Conservation (phyloP, 2,329 filamentous ascomycete species). For the Claviceps capensis region DNA sequence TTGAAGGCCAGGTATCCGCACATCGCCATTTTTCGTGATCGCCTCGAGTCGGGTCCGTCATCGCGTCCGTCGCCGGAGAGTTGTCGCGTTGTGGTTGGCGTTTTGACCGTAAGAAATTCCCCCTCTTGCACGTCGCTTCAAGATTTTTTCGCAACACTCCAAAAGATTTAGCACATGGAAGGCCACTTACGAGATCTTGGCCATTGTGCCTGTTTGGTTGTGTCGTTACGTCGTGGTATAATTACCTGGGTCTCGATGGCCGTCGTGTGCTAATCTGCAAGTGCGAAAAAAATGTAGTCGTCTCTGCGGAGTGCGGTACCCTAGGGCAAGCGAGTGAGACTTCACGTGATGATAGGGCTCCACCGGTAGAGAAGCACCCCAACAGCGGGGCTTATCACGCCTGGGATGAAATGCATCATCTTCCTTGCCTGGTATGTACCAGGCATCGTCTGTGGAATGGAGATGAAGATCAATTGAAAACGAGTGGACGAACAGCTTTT, state of each 20-base stretch:
- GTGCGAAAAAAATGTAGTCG: conserved; percentile 18
- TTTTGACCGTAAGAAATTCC: conserved; percentile 1
- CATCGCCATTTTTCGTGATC: neutral
- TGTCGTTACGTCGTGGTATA: conserved; percentile 26
- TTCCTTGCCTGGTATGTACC: no score
- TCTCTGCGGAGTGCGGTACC: conserved; percentile 28
- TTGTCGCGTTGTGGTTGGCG: neutral
- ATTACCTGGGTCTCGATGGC: conserved; percentile 23
- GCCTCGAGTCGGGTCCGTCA: conserved; percentile 3
- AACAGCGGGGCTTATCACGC: no score
- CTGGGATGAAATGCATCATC: no score
- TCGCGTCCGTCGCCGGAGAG: neutral
- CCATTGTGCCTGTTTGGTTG: conserved; percentile 42
- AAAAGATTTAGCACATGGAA: conserved; percentile 9
- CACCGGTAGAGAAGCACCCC: conserved; percentile 8
- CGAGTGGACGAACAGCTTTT: no score
- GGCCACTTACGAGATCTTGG: conserved; percentile 46
- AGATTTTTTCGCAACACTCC: conserved; percentile 3
- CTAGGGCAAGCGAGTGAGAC: conserved; percentile 20
- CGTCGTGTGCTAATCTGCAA: conserved; percentile 18
- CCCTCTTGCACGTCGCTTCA: conserved; percentile 10
- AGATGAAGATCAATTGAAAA: no score
- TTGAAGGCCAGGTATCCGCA: neutral
- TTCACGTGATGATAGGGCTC: conserved; percentile 20
- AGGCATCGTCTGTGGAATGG: no score